Percentiles rank a stretch among this genome's conserved stretches.
These are phyloP conservation scores for Aspergillus latus DNA, from an alignment of 2,329 filamentous ascomycete species.

Conservation along the genomic window DNA sequence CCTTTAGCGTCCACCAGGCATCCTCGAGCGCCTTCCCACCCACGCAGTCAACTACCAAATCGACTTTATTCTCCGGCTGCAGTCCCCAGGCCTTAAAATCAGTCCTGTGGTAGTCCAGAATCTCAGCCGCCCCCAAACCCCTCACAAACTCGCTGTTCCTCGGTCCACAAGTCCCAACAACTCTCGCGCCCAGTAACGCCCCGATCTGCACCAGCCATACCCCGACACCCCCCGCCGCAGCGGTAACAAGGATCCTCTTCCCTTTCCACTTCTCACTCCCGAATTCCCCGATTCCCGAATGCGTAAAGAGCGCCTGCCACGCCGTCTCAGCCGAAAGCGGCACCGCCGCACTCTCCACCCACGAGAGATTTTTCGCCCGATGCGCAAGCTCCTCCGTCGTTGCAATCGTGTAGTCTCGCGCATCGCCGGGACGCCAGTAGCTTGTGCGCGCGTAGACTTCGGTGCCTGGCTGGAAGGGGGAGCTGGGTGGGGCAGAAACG, in stretches of 20 bases:
- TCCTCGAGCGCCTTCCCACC: slow-evolving; percentile 45
- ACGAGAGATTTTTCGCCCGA: slow-evolving; percentile 36
- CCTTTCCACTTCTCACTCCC: slow-evolving; percentile 22
- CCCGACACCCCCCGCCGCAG: slow-evolving; percentile 48
- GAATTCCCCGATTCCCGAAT: slow-evolving; percentile 27
- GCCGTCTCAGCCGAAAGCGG: slow-evolving; percentile 46
- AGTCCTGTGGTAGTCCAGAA: slow-evolving; percentile 41
- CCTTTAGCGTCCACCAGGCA: slow-evolving; percentile 44
- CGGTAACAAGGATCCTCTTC: slow-evolving; percentile 47
- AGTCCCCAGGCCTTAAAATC: slow-evolving; percentile 29
- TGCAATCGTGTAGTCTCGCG: slow-evolving; percentile 39
- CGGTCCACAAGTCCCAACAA: slow-evolving; percentile 43
- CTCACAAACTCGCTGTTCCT: slow-evolving; percentile 42
- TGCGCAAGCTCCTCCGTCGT: slow-evolving; percentile 39
- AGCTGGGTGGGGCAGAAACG: slow-evolving; percentile 32
- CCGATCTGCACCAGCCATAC: slow-evolving; percentile 44
- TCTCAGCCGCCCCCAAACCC: slow-evolving; percentile 42
- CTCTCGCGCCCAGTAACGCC: slow-evolving; percentile 30
- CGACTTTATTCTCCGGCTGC: slow-evolving; percentile 34
- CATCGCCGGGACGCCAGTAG: slow-evolving; percentile 38
- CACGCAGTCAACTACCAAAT: slow-evolving; percentile 48
- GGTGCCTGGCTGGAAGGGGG: slow-evolving; percentile 41
- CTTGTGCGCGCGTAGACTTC: slow-evolving; percentile 42
- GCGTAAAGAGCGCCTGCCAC: slow-evolving; percentile 47
- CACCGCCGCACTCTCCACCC: slow-evolving; percentile 40